phyloP scores from a whole-genome alignment of 371 early-diverging fungal genomes.

The Dichotomocladium elegans region DNA sequence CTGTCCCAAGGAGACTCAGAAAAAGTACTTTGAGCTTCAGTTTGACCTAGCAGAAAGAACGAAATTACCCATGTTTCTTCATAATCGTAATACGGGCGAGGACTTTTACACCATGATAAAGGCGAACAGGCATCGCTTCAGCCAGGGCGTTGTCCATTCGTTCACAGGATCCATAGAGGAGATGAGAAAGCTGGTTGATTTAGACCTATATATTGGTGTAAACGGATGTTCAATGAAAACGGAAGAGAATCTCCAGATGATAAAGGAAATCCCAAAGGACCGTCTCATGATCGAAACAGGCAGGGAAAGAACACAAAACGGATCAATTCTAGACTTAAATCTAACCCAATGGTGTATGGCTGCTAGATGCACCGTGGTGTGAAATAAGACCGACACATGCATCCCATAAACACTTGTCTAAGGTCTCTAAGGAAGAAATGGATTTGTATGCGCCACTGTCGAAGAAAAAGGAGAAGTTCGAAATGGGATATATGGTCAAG shows the following conservation, averaged over 20 bases:
- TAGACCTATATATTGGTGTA: conserved; percentile 93
- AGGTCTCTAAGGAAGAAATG: conserved; percentile 26
- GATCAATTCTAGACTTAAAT: too few relatives aligned
- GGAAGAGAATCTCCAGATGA: conserved; percentile 76
- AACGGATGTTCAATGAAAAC: conserved; percentile 97
- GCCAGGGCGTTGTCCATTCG: conserved; percentile 92
- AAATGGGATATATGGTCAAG: conserved; percentile 73
- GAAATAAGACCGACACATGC: conserved; percentile 91
- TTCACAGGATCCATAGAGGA: conserved; percentile 88
- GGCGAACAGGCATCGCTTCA: conserved; percentile 61
- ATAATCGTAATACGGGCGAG: conserved; percentile 76
- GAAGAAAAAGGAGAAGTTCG: conserved; percentile 77
- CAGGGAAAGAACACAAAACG: neutral
- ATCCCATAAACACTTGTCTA: conserved; percentile 56
- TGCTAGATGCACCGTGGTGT: conserved; percentile 90
- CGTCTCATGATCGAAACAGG: conserved; percentile 91
- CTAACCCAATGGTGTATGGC: neutral
- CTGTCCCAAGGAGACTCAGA: conserved; percentile 72
- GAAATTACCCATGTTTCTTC: conserved; percentile 84
- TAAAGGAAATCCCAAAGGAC: conserved; percentile 79
- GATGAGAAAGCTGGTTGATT: conserved; percentile 59
- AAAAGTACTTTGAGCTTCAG: conserved; percentile 73
- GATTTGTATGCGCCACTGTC: conserved; percentile 36
- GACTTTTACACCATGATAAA: conserved; percentile 57
- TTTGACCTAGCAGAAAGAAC: conserved; percentile 78